Evolutionary conservation across 2,329 filamentous ascomycete genomes (phyloP).

Genomic region (Gaeumannomyces sp.): DNA sequence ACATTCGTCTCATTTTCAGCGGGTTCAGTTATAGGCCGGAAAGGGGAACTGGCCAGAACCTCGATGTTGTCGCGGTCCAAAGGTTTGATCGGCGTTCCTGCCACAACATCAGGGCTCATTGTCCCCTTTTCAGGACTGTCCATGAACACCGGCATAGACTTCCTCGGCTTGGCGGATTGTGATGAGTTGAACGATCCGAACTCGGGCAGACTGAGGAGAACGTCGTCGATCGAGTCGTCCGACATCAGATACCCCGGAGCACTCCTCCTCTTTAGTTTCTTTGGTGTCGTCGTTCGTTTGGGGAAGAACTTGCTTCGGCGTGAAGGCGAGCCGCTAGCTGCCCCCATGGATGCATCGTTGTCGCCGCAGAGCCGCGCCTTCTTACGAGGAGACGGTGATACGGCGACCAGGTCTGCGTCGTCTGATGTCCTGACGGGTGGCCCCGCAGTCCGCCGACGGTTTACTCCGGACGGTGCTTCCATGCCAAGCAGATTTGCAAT

Average conservation of each 20-base stretch:
- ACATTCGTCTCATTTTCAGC: neutral
- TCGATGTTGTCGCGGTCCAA: slow-evolving; percentile 4
- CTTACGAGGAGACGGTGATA: slow-evolving; percentile 41
- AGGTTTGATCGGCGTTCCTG: neutral
- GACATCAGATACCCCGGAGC: slow-evolving; percentile 38
- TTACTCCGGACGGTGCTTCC: slow-evolving; percentile 11
- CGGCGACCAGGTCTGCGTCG: neutral
- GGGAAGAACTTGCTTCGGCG: slow-evolving; percentile 52
- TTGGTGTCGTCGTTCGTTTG: slow-evolving; percentile 16
- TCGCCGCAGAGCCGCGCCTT: slow-evolving; percentile 51
- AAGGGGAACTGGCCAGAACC: slow-evolving; percentile 9
- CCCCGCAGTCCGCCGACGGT: slow-evolving; percentile 21
- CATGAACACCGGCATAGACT: slow-evolving; percentile 41
- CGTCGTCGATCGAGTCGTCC: slow-evolving; percentile 52
- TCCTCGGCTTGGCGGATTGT: slow-evolving; percentile 31
- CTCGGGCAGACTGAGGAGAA: slow-evolving; percentile 44
- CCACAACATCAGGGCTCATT: slow-evolving; percentile 1
- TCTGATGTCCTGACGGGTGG: slow-evolving; percentile 12
- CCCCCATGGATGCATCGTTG: slow-evolving; percentile 15
- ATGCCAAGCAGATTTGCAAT: slow-evolving; percentile 36
- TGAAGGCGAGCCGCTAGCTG: slow-evolving; percentile 19
- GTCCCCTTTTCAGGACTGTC: slow-evolving; percentile 19
- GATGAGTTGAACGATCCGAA: slow-evolving; percentile 28
- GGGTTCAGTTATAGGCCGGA: neutral
- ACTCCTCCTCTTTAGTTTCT: slow-evolving; percentile 30